Evolutionary conservation across 208 protist genomes (phyloP).

Genomic region (Leptomonas pyrrhocoris): DNA sequence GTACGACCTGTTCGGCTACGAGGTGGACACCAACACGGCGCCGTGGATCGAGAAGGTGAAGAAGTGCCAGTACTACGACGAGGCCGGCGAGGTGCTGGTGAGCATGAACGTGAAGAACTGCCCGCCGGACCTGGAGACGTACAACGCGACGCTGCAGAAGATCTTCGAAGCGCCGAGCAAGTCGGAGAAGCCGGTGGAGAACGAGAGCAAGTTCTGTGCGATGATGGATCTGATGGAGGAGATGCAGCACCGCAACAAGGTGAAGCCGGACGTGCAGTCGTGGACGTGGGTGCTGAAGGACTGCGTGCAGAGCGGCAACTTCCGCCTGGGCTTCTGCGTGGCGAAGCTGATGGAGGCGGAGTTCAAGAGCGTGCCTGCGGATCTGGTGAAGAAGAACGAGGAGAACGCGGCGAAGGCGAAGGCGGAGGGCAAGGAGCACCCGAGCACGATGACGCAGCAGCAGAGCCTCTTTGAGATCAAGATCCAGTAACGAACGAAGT

Average conservation of each 20-base stretch:
- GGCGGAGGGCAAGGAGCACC: constrained; percentile 86
- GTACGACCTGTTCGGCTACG: constrained; percentile 89
- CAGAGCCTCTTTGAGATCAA: constrained; percentile 85
- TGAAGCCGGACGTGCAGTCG: constrained; percentile 86
- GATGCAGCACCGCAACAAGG: constrained; percentile 89
- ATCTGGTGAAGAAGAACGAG: constrained; percentile 83
- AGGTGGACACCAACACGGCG: constrained; percentile 83
- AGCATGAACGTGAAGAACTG: constrained; percentile 92
- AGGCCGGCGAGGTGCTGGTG: constrained; percentile 88
- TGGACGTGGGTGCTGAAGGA: constrained; percentile 89
- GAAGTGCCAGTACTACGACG: constrained; percentile 85
- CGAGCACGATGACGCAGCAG: constrained; percentile 69
- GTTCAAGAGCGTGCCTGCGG: constrained; percentile 76
- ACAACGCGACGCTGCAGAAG: constrained; percentile 84
- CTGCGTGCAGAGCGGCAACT: constrained; percentile 83
- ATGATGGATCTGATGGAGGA: constrained; percentile 92
- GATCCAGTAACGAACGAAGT: constrained; percentile 74
- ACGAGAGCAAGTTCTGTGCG: constrained; percentile 90
- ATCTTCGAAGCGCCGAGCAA: constrained; percentile 84
- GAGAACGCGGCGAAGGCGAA: constrained; percentile 82
- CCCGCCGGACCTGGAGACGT: constrained; percentile 87
- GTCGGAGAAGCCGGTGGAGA: constrained; percentile 63
- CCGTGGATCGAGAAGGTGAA: constrained; percentile 89
- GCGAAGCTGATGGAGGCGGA: constrained; percentile 76
- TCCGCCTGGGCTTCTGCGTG: constrained; percentile 84